A percentile compares a stretch with the other conserved stretches of the same genome.
phyloP scores from a whole-genome alignment of 805 yeast genomes.

The Metschnikowia corniflorae region DNA sequence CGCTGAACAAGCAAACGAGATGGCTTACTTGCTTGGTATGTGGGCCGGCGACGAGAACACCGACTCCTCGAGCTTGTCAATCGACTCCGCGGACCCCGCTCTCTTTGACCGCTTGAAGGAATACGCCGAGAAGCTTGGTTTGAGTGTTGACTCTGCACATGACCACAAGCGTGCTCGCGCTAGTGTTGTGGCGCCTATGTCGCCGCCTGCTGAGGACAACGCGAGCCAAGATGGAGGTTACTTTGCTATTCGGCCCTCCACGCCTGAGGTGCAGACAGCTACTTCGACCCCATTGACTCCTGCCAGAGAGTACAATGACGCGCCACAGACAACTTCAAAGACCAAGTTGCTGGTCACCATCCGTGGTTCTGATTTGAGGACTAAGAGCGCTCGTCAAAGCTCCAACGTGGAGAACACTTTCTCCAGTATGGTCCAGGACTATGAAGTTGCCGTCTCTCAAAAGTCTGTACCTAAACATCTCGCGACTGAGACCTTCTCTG shows the following conservation, averaged over 20 bases:
- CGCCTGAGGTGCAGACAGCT: not conserved
- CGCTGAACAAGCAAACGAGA: conserved; percentile 1
- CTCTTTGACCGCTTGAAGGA: conserved; percentile 2
- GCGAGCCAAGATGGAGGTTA: not conserved
- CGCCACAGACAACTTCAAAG: not conserved
- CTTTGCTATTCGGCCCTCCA: not conserved
- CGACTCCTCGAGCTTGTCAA: not conserved
- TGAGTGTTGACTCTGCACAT: conserved; percentile 2
- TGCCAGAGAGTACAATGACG: not conserved
- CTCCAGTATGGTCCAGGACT: conserved; percentile 3
- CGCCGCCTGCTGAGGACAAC: conserved; percentile 1
- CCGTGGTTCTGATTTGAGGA: not conserved
- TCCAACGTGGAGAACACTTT: conserved; percentile 3
- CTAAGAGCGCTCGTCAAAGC: conserved; percentile 1
- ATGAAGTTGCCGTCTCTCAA: not conserved
- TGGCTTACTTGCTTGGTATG: conserved; percentile 7
- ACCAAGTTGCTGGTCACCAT: conserved; percentile 1
- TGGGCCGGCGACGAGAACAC: conserved; percentile 3
- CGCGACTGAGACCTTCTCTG: conserved; percentile 4
- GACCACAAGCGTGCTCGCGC: not conserved
- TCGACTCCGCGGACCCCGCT: not conserved
- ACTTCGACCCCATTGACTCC: not conserved
- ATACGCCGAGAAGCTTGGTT: conserved; percentile 4
- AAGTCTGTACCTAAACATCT: conserved; percentile 4
- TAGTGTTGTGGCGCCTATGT: conserved; percentile 1